Base-by-base conservation (phyloP, 2,329 filamentous ascomycete genomes). In the Elsinoe batatas region DNA sequence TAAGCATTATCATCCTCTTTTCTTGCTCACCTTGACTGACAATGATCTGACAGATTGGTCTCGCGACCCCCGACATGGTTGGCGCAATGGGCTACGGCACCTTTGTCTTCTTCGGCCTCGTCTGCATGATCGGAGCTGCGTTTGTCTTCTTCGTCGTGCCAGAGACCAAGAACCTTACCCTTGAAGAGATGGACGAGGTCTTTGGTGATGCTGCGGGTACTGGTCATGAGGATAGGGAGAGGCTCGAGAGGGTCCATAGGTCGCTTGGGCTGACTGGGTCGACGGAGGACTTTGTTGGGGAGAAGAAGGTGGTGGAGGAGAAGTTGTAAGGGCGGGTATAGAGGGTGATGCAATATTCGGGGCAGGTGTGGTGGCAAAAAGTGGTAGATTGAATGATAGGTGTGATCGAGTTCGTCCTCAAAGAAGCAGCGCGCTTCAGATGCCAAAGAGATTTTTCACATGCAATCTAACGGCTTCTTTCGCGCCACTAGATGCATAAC, bases 71-170 rank as follows among this genome's bases (percentile, higher is more conserved):
- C 0, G 79, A 84, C 57, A 83, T 88, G 79, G 71, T 88, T 1
- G 72, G 74, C 1, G 65, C 69, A 11, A 85, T 88, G 54, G 79
- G 74, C 0, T 88, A 86, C 58, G 85, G 85, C 12, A 87, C 85
- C 0, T 88, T 86, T 58, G 80, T 89, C 55, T 71, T 88, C 12
- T 88, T 88, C 57, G 84, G 84, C 0, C 56, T 83, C 0, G 61
- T 88, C 13, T 86, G 81, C 0, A 80, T 78, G 56, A 59, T 83
- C 0, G 84, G 83, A 2, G 82, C 81, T 0, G 76, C 69, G 0
- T 80, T 78, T 59, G 72, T 79, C 51, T 76, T 66, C 64, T 74
- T 74, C 62, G 66, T 72, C 10, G 75, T 79, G 0, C 77, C 77
- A 0, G 78, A 81, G 64, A 81, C 78, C 0, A 80, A 80, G 63